Evolutionary conservation across 1,139 yeast genomes (phyloP).

Genomic region (Hyphopichia burtonii): DNA sequence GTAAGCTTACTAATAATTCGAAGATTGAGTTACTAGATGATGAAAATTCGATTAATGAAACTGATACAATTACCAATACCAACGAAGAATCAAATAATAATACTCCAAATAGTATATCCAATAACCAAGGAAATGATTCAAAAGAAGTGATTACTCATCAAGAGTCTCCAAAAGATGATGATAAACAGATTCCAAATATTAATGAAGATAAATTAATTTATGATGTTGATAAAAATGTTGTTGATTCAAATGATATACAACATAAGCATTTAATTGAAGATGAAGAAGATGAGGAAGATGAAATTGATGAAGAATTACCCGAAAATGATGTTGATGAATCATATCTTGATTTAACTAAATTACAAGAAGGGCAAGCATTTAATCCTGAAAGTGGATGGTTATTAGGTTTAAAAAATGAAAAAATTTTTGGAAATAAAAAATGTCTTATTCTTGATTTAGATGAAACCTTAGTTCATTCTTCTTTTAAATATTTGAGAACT

Average conservation of each 20-base stretch:
- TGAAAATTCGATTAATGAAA: slow-evolving; percentile 42
- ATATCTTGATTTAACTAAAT: slow-evolving; percentile 51
- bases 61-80: slow-evolving; percentile 46
- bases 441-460: slow-evolving; percentile 91
- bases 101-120: slow-evolving; percentile 10
- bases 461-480: slow-evolving; percentile 94
- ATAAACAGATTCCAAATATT: background rate
- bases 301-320: slow-evolving; percentile 13
- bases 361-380: slow-evolving; percentile 70
- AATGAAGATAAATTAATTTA: slow-evolving; percentile 3
- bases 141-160: slow-evolving; percentile 1
- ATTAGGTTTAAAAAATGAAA: slow-evolving; percentile 43
- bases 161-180: background rate
- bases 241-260: background rate
- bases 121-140: background rate
- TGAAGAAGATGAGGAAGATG: slow-evolving; percentile 18
- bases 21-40: slow-evolving; percentile 37
- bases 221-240: background rate
- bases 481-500: slow-evolving; percentile 85
- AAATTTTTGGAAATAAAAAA: slow-evolving; percentile 54
- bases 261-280: slow-evolving; percentile 4
- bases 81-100: slow-evolving; percentile 28
- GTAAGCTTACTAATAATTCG: background rate
- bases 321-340: slow-evolving; percentile 23
- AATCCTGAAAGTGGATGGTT: slow-evolving; percentile 62